Evolutionary conservation across 305 asterid genomes (phyloP), one percentile per base, ranked within the genome.

Genomic region (Ilex paraguariensis): DNA sequence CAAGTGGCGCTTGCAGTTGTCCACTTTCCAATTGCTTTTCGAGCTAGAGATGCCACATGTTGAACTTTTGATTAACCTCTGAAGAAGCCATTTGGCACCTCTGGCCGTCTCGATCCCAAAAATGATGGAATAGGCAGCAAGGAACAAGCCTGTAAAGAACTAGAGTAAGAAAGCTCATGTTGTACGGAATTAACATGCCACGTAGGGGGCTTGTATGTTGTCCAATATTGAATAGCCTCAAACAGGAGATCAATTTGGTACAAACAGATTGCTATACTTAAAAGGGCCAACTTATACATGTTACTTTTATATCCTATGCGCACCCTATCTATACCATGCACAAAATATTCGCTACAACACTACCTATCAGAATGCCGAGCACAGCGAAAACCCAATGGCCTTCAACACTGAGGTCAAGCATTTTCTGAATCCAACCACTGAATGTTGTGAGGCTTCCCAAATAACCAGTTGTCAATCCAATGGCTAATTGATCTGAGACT

Each of bases 361-460:
- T 66, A 91, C 98, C 95, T 67, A 87, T 14, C 46, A 76, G 13
- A 76, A 85, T 60, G 58, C 95, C 90, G n/a, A 90, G 90, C n/a
- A 80, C 54, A n/a, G 91, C 79, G 54, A 87, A 93, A 13, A 69
- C 81, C 96, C 97, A 93, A 33, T 50, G 83, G 17, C 90, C 96
- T 32, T 82, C 58, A 52, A 73, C 75, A 64, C 91, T 84, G 54
- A 93, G 95, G 62, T 90, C 97, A 0, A 93, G 87, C 90, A 90
- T 79, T 75, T 82, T 86, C 39, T 90, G 99, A 61, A 87, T 93
- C 97, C 97, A 87, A 36, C 97, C 97, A 62, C 97, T 86, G 78
- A 93, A 90, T 31, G 97, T 93, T 21, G 99, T 90, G 14, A 92
- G 88, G 78, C 98, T 90, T 68, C 98, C 96, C 3, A 89, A 75